phyloP scores from a whole-genome alignment of 2,329 filamentous ascomycete species.

The Xylaria sp. region DNA sequence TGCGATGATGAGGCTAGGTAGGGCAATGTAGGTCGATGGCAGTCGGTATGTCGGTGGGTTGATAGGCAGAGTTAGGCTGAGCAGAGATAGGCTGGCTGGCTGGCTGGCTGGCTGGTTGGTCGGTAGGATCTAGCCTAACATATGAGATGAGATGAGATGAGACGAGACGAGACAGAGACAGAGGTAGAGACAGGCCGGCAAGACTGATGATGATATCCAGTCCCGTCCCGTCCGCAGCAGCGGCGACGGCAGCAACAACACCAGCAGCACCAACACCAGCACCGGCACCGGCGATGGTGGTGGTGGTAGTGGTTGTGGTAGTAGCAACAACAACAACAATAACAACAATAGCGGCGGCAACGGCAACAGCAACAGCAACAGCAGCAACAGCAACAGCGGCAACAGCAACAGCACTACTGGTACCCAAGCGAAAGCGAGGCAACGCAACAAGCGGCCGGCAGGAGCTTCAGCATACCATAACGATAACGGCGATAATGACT shows the following conservation, averaged over 20 bases:
- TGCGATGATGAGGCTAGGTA: background rate
- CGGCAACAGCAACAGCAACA: background rate
- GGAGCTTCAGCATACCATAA: background rate
- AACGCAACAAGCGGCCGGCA: background rate
- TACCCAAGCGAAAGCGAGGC: no score
- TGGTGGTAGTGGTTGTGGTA: background rate
- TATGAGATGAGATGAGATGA: background rate
- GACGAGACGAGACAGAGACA: background rate
- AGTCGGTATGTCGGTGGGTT: background rate
- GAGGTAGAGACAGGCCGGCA: no score
- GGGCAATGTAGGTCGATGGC: background rate
- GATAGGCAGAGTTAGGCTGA: background rate
- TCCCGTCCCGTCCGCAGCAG: no score
- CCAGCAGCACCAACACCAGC: slow-evolving; percentile 8
- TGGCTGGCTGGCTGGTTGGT: no score
- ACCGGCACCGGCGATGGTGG: no score
- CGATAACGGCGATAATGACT: no score
- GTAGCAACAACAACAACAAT: background rate
- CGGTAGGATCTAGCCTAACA: background rate
- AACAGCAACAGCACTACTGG: background rate
- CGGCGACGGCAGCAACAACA: slow-evolving; percentile 1
- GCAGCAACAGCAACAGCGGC: background rate
- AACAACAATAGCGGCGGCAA: background rate
- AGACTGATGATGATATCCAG: no score
- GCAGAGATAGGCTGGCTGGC: background rate